These are phyloP conservation scores for Trichoderma virens DNA, from an alignment of 495 filamentous ascomycete species.

Conservation along the genomic window DNA sequence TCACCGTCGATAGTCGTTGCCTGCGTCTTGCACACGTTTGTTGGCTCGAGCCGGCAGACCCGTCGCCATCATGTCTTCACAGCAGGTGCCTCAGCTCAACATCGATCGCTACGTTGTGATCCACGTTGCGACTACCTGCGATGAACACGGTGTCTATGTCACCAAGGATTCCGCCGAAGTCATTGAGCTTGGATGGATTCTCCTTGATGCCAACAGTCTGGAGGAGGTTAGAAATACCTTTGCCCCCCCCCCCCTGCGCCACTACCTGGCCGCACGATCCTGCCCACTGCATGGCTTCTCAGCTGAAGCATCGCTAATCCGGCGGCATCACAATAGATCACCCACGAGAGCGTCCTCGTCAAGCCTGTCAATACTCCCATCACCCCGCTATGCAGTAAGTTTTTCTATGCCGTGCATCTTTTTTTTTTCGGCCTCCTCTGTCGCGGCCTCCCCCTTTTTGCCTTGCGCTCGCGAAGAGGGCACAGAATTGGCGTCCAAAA, in stretches of 20 bases:
- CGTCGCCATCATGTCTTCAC: slow-evolving; percentile 33
- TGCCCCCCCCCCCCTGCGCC: neutral
- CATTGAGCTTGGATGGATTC: slow-evolving; percentile 96
- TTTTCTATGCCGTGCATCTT: slow-evolving; percentile 14
- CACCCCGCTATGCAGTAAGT: slow-evolving; percentile 97
- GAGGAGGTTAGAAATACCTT: slow-evolving; percentile 63
- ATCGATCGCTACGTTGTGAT: slow-evolving; percentile 95
- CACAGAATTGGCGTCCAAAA: neutral
- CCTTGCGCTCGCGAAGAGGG: neutral
- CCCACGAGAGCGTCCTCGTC: slow-evolving; percentile 91
- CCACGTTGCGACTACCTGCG: slow-evolving; percentile 96
- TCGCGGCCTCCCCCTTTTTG: slow-evolving; percentile 3
- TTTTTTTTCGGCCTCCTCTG: slow-evolving; percentile 13
- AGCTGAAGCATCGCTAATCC: neutral
- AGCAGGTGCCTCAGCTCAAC: slow-evolving; percentile 44
- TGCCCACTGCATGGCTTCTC: slow-evolving; percentile 13
- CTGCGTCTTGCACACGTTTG: neutral
- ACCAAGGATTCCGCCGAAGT: slow-evolving; percentile 99
- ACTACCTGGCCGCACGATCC: slow-evolving; percentile 14
- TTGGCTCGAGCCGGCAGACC: slow-evolving; percentile 8
- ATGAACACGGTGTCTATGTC: slow-evolving; percentile 98
- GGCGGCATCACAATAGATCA: slow-evolving; percentile 51
- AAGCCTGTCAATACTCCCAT: slow-evolving; percentile 98
- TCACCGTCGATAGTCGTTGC: neutral
- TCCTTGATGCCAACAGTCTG: slow-evolving; percentile 81